Conservation (phyloP, 2,329 filamentous ascomycete species). For the Fusarium sp. region DNA sequence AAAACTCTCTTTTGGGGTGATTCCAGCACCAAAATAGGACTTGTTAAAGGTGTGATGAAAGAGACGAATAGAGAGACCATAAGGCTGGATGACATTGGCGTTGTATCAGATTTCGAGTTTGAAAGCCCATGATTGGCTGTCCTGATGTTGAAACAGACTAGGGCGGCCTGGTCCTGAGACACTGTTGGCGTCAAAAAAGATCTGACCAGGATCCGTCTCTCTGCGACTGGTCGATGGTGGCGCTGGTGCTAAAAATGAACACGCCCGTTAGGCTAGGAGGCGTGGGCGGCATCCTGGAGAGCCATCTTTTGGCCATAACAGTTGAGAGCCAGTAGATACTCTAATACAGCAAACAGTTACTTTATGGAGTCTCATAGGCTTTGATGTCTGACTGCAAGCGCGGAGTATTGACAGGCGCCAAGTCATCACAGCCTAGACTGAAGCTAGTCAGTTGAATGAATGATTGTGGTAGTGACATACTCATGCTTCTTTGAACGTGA, state of each 20-base stretch:
- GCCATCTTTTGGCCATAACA: neutral
- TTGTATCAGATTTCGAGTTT: conserved; percentile 37
- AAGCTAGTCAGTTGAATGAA: neutral
- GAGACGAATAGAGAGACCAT: neutral
- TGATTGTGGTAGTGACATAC: conserved; percentile 2
- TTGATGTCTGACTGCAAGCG: conserved; percentile 10
- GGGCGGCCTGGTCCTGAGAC: conserved; percentile 40
- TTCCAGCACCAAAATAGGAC: conserved; percentile 4
- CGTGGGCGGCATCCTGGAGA: conserved; percentile 4
- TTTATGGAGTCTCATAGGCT: neutral
- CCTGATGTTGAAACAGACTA: conserved; percentile 48
- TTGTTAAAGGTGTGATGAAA: neutral
- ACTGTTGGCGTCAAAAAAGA: conserved; percentile 25
- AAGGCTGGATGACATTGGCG: conserved; percentile 23
- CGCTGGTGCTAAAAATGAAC: conserved; percentile 45
- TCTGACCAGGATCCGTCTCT: conserved; percentile 4
- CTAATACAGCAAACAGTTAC: neutral
- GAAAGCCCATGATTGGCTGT: conserved; percentile 34
- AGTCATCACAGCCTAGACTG: neutral
- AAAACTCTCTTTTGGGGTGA: conserved; percentile 9
- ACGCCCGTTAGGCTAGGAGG: neutral
- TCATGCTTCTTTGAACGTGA: no score
- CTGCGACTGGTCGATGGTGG: conserved; percentile 24
- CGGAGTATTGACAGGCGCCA: neutral
- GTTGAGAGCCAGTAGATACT: conserved; percentile 7